Conservation (phyloP, 176 grass and related monocot genomes). For the Zoysia japonica region DNA sequence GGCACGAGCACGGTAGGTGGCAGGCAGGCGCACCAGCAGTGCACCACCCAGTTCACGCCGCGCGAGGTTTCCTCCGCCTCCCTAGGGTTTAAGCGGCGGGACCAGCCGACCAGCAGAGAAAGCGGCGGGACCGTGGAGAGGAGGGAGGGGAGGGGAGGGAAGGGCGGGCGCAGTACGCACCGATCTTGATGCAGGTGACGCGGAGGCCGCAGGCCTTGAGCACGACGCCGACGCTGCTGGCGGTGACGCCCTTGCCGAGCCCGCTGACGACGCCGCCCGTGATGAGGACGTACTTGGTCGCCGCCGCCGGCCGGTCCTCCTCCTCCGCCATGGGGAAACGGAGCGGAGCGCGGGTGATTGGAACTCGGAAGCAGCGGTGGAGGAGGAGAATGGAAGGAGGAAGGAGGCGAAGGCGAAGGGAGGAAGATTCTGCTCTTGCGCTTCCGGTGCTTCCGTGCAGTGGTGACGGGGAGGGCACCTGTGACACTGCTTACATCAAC, state of each 20-base stretch:
- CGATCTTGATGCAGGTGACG: slow-evolving; percentile 98
- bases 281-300: slow-evolving; percentile 92
- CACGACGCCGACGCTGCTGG: slow-evolving; percentile 89
- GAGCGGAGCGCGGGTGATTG: slow-evolving; percentile 25
- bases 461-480: not conserved
- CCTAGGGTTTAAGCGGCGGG: slow-evolving; percentile 13
- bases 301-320: not conserved
- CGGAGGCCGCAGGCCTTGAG: slow-evolving; percentile 88
- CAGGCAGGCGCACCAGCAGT: not conserved
- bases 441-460: not conserved
- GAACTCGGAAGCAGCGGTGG: not conserved
- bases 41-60: not conserved
- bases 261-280: slow-evolving; percentile 94
- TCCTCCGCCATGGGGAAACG: not conserved
- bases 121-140: not conserved
- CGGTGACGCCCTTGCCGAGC: slow-evolving; percentile 94
- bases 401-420: no score
- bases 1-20: not conserved
- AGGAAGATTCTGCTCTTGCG: not conserved
- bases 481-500: not conserved
- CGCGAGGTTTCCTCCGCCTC: not conserved
- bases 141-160: no score
- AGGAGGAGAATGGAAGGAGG: not conserved
- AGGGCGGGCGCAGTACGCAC: slow-evolving; percentile 17
- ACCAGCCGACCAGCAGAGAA: no score